These are phyloP conservation scores for Ogataea pini DNA, from an alignment of 805 yeast genomes.

Conservation along the genomic window DNA sequence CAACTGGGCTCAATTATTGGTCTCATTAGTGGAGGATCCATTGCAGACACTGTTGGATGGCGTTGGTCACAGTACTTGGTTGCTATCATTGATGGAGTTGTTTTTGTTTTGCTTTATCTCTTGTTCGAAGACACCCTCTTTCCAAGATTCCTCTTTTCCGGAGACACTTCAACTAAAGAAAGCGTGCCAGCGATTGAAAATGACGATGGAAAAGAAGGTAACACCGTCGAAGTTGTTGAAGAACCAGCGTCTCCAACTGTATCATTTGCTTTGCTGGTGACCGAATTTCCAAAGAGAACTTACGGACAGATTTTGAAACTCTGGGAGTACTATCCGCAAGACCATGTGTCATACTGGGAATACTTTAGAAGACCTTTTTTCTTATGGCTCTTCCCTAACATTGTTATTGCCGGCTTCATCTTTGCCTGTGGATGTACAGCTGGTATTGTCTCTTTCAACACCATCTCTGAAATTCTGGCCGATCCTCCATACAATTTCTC, in stretches of 20 bases:
- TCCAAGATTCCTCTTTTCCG: conserved; percentile 14
- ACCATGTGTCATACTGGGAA: conserved; percentile 13
- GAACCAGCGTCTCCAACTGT: not conserved
- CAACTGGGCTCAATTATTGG: conserved; percentile 26
- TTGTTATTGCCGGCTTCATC: conserved; percentile 13
- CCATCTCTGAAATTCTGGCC: conserved; percentile 33
- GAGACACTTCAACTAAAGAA: no score
- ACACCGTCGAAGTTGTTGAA: not conserved
- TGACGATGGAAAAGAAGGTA: not conserved
- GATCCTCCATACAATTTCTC: conserved; percentile 39
- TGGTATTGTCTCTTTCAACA: conserved; percentile 12
- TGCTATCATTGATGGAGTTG: conserved; percentile 20
- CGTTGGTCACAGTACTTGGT: conserved; percentile 28
- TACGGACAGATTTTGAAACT: conserved; percentile 5
- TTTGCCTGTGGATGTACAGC: conserved; percentile 15
- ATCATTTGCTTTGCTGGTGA: not conserved
- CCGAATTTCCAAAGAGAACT: conserved; percentile 7
- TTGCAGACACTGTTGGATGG: conserved; percentile 27
- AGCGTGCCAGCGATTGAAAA: no score
- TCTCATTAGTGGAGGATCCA: conserved; percentile 25
- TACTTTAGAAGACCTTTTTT: conserved; percentile 16
- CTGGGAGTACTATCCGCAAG: conserved; percentile 11
- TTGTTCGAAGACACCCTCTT: conserved; percentile 25
- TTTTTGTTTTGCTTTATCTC: conserved; percentile 14
- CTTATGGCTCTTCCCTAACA: conserved; percentile 11